Base-by-base conservation (phyloP, 306 rosid species). In the Benincasa hispida region DNA sequence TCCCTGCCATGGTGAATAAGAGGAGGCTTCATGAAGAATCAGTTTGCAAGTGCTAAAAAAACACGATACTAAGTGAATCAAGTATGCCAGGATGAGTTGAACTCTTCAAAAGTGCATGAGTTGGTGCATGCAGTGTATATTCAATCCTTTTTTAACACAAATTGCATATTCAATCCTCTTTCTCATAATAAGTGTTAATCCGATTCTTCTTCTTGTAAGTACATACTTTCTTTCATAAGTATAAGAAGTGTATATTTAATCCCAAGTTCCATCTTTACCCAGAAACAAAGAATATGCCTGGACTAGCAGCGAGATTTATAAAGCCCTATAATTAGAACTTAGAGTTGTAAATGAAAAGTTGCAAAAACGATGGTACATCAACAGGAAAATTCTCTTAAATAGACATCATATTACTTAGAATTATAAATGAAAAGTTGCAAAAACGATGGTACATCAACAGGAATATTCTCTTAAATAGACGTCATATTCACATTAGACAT, bases 1-100 rank as follows among this genome's bases (percentile, higher is more conserved):
- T 59, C 98, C 98, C 98, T 93, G 70, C 59, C 79, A 55, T 41
- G 58, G 79, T 39, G 37, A 24, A 5, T 13, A 34, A 81, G 62
- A 60, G 74, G 66, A 76, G 34, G 11, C 42, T 13, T 54, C 8
- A 14, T 24, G 24, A 45, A 27, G 45, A 69, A 50, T 18, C 25
- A 19, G 34, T 67, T 37, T 22, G 14, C 25, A 63, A 34, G 27
- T 19, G 27, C 47, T 21, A n/a, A 39, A 65, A 63, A 39, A 34
- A 8, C 8, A 63, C 24, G 10, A 63, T 35, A 35, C 10, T n/a
- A 37, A 19, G 50, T 35, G 27, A 42, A 42, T 34, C n/a, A 24
- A 22, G 34, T 21, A 67, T 11, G 53, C 28, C 28, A n/a, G 17
- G 50, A 66, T 34, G 6, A 6, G 34, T 34, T 65, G 48, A 66